These are phyloP conservation scores for Carallia pectinifolia DNA, from an alignment of 345 rosid species.

Conservation along the genomic window DNA sequence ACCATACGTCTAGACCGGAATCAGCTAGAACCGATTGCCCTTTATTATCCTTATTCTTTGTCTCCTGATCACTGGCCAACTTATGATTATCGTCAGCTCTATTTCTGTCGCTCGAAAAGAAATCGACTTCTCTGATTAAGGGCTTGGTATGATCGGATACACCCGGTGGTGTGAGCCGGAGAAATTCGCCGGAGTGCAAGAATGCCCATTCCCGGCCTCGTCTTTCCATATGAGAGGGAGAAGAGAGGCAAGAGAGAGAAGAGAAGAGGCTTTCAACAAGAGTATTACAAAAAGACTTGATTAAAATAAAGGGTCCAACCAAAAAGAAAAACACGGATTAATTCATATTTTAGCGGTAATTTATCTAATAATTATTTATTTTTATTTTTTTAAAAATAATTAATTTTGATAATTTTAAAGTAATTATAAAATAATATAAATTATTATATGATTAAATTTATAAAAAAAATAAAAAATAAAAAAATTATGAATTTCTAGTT, in stretches of 20 bases:
- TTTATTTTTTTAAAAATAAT: no score
- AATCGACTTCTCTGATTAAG: constrained; percentile 70
- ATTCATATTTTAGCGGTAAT: no score
- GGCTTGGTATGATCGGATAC: constrained; percentile 29
- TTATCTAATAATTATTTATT: no score
- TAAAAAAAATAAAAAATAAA: no score
- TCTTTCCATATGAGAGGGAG: constrained; percentile 41
- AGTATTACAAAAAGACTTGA: background rate
- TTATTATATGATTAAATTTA: no score
- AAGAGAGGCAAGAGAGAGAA: constrained; percentile 4
- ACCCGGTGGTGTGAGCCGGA: constrained; percentile 21
- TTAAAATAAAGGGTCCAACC: no score
- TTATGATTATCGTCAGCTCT: no score
- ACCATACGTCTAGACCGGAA: constrained; percentile 53
- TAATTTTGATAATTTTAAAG: no score
- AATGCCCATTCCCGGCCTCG: constrained; percentile 55
- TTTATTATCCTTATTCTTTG: background rate
- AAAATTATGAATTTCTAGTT: no score
- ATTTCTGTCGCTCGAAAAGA: constrained; percentile 50
- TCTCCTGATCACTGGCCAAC: constrained; percentile 14
- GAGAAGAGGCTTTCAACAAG: constrained; percentile 27
- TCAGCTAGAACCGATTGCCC: constrained; percentile 34
- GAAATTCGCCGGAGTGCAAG: constrained; percentile 50
- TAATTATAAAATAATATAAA: no score
- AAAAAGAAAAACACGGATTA: no score